Evolutionary conservation across 306 rosid genomes (phyloP).

Genomic region (Dalbergia cultrata): DNA sequence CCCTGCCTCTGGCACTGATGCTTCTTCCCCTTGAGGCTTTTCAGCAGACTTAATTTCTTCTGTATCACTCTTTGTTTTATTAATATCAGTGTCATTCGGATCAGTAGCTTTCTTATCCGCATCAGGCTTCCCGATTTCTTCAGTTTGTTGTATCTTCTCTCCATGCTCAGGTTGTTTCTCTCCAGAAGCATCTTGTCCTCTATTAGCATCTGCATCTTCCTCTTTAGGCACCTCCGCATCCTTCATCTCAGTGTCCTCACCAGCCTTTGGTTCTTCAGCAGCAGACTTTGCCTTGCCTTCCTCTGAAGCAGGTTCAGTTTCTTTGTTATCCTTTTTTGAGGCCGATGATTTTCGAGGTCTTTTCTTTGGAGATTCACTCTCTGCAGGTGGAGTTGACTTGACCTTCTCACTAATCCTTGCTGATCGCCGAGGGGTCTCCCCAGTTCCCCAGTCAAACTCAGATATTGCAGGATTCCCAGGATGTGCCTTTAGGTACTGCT

Average conservation of each 20-base stretch:
- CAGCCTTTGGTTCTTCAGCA: constrained; percentile 53
- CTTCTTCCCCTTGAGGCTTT: constrained; percentile 45
- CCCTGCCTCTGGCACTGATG: constrained; percentile 44
- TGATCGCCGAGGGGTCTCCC: constrained; percentile 93
- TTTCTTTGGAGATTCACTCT: constrained; percentile 72
- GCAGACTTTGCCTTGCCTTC: constrained; percentile 46
- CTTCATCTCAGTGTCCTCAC: constrained; percentile 47
- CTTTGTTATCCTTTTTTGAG: constrained; percentile 67
- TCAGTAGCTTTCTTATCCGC: constrained; percentile 9
- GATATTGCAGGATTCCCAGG: constrained; percentile 75
- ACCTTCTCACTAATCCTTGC: constrained; percentile 86
- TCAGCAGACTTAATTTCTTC: constrained; percentile 50
- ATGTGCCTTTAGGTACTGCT: constrained; percentile 85
- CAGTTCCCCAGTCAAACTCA: constrained; percentile 93
- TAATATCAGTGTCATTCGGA: constrained; percentile 16
- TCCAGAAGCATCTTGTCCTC: constrained; percentile 35
- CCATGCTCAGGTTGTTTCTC: constrained; percentile 50
- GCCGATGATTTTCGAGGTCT: constrained; percentile 74
- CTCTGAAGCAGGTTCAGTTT: constrained; percentile 55
- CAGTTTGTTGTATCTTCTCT: constrained; percentile 43
- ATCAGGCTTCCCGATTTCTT: constrained; percentile 11
- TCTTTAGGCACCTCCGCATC: constrained; percentile 39
- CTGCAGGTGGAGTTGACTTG: constrained; percentile 68
- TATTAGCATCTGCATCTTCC: constrained; percentile 11
- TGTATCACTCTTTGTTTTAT: constrained; percentile 9